phyloP scores from a whole-genome alignment of 352 stramenopile genomes.

The Elongisporangium prolatum region DNA sequence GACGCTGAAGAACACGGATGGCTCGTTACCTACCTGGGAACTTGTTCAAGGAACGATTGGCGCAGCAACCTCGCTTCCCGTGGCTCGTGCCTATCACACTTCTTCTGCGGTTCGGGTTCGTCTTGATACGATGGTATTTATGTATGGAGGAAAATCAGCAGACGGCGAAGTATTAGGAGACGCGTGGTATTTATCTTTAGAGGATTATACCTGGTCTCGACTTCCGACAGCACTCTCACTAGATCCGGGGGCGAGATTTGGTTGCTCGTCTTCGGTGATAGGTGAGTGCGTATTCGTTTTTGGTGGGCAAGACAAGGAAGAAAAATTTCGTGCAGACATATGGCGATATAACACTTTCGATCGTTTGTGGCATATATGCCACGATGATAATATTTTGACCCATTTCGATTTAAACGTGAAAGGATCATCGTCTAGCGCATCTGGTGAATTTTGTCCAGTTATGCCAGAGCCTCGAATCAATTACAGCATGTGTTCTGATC shows the following conservation, averaged over 20 bases:
- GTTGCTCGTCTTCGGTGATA: constrained; percentile 64
- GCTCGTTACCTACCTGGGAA: constrained; percentile 68
- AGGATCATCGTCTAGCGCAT: constrained; percentile 3
- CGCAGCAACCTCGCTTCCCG: constrained; percentile 55
- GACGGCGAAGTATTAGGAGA: constrained; percentile 75
- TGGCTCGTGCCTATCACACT: constrained; percentile 63
- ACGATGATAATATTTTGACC: constrained; percentile 70
- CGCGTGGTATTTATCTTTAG: constrained; percentile 76
- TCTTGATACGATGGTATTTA: constrained; percentile 75
- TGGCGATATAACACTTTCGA: constrained; percentile 89
- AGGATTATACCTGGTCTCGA: constrained; percentile 78
- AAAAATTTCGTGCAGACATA: constrained; percentile 69
- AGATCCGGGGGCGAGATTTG: constrained; percentile 65
- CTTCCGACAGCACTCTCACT: constrained; percentile 69
- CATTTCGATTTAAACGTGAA: constrained; percentile 15
- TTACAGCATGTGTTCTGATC: constrained; percentile 74
- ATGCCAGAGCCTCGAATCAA: constrained; percentile 47
- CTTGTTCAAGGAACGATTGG: constrained; percentile 65
- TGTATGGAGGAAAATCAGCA: constrained; percentile 75
- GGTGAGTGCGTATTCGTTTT: constrained; percentile 84
- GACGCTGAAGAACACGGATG: constrained; percentile 46
- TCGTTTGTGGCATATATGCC: constrained; percentile 78
- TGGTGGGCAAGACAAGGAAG: constrained; percentile 74
- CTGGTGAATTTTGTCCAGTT: constrained; percentile 36
- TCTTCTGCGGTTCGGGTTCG: constrained; percentile 62